These are phyloP conservation scores for Ceratorhiza oryzae-sativae DNA, from an alignment of 1,284 basidiomycete genomes.

Conservation along the genomic window DNA sequence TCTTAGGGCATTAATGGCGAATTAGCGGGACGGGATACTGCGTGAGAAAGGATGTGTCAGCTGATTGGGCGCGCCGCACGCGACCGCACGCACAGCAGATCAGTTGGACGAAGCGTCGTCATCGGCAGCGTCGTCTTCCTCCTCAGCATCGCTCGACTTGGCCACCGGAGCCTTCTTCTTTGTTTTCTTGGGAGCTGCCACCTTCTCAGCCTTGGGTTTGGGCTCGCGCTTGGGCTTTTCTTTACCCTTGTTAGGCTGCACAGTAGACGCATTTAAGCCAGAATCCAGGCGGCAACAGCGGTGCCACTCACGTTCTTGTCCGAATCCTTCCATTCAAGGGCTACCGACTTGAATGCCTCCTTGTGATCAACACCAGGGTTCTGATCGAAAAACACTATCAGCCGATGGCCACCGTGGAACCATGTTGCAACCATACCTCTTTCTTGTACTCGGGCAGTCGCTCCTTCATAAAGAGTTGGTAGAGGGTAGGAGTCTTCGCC, in stretches of 20 bases:
- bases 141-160: constrained; percentile 31
- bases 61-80: neutral
- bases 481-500: constrained; percentile 27
- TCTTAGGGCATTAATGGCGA: neutral
- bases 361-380: constrained; percentile 35
- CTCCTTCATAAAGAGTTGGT: constrained; percentile 39
- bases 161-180: constrained; percentile 28
- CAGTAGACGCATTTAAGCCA: constrained; percentile 23
- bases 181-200: constrained; percentile 25
- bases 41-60: constrained; percentile 14
- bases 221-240: constrained; percentile 21
- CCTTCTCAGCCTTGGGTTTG: constrained; percentile 32
- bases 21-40: constrained; percentile 14
- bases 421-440: constrained; percentile 16
- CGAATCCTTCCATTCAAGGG: constrained; percentile 33
- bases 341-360: constrained; percentile 31
- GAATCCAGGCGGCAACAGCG: neutral
- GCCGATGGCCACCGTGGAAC: neutral
- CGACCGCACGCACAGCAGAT: constrained; percentile 19
- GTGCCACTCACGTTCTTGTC: constrained; percentile 20
- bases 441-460: constrained; percentile 29
- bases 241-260: constrained; percentile 31
- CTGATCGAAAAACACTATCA: constrained; percentile 4
- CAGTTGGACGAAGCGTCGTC: constrained; percentile 28
- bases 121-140: constrained; percentile 22